Base-by-base conservation (phyloP, 208 protist genomes). In the Acanthamoeba polyphaga region DNA sequence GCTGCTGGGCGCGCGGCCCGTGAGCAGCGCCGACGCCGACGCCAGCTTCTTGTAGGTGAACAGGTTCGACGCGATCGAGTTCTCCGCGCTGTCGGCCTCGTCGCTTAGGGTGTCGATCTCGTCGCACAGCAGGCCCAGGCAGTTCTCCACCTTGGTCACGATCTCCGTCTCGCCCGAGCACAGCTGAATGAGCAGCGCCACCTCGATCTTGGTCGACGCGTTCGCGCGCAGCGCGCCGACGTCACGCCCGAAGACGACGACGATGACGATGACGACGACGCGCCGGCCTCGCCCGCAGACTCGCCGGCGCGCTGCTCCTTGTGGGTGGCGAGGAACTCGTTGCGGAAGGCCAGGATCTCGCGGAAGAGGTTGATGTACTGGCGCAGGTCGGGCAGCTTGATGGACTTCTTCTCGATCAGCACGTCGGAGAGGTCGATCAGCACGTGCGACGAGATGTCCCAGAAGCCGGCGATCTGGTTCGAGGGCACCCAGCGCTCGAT, bases 1-100 rank as follows among this genome's bases (percentile, higher is more conserved):
- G 96, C 95, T 97, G 96, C 68, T 97, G 96, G 72, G 91, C 89
- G 89, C 89, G 19, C 89, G n/a, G 66, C 96, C 95, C n/a, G 96
- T 96, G 58, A 96, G 70, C 8, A 96, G 27, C 15, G 96, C 76
- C 70, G 94, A 85, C 6, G 95, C 96, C n/a, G 93, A 88, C 6
- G 96, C 90, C 3, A 97, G 32, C 43, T 97, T 95, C 29, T 95
- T 91, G 38, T 97, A 97, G n/a, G 92, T 95, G n/a, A 82, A 17
- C 9, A 93, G 93, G 60, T 96, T 96, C 24, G 78, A 51, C 7
- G 70, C 95, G 19, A 97, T 96, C 1, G 76, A 84, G 29, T 97
- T 97, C 0, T 95, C 62, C 1, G 38, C 74, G 24, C 64, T 70
- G n/a, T 96, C 78, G 53, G 60, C 76, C 9, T 60, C 85, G 27